Conservation (phyloP, 2,329 filamentous ascomycete species). For the Canariomyces notabilis region DNA sequence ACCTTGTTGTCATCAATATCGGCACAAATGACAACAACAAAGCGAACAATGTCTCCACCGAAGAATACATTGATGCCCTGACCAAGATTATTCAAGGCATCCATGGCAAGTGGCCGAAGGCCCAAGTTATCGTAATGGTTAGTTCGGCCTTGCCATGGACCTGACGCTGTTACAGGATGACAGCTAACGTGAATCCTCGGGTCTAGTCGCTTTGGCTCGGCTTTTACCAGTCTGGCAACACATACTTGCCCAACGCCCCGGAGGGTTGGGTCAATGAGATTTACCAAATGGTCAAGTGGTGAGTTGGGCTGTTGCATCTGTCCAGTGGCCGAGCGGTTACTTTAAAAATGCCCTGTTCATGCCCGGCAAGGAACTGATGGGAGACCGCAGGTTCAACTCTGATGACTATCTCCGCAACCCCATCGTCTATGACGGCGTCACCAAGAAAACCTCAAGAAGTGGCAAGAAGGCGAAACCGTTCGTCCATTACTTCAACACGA, state of each 20-base stretch:
- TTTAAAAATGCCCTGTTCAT: too few relatives aligned
- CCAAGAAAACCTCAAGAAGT: slow-evolving; percentile 32
- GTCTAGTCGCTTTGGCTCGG: slow-evolving; percentile 47
- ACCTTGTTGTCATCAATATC: slow-evolving; percentile 43
- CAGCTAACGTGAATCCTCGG: neutral
- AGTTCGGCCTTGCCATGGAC: neutral
- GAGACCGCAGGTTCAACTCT: slow-evolving; percentile 40
- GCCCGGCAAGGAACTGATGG: too few relatives aligned
- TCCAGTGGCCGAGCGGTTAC: neutral
- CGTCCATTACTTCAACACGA: slow-evolving; percentile 58
- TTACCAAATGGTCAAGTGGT: slow-evolving; percentile 43
- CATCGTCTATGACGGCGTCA: slow-evolving; percentile 36
- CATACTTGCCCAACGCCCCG: slow-evolving; percentile 39
- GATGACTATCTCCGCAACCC: slow-evolving; percentile 37
- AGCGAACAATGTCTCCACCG: slow-evolving; percentile 36
- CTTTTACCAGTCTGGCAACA: slow-evolving; percentile 48
- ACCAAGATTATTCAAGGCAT: slow-evolving; percentile 42
- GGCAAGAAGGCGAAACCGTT: slow-evolving; percentile 38
- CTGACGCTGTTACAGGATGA: neutral
- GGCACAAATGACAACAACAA: slow-evolving; percentile 44
- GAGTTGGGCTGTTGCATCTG: neutral
- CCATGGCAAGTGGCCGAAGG: slow-evolving; percentile 42
- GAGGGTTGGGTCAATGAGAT: slow-evolving; percentile 46
- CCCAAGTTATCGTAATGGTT: slow-evolving; percentile 42
- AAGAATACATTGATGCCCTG: slow-evolving; percentile 37